These are phyloP conservation scores for Cytospora leucostoma DNA, from an alignment of 2,329 filamentous ascomycete genomes.

Conservation along the genomic window DNA sequence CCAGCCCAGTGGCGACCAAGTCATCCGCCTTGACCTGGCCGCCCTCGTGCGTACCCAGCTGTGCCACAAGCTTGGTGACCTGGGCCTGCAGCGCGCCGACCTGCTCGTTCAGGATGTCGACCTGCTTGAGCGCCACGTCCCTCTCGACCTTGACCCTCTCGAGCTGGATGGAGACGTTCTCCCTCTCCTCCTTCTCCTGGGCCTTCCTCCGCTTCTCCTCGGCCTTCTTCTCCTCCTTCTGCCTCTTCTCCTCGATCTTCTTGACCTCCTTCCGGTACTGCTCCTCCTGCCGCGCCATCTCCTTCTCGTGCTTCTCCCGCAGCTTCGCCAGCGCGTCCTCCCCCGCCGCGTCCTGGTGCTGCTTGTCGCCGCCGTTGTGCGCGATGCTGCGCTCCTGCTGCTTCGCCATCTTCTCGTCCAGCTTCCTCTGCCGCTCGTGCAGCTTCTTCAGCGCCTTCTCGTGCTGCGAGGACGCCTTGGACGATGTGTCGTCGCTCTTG, in stretches of 20 bases:
- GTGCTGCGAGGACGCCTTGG: conserved; percentile 41
- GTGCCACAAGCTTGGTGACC: conserved; percentile 60
- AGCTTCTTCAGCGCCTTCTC: conserved; percentile 69
- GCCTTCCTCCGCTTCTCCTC: conserved; percentile 53
- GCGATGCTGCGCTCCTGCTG: conserved; percentile 49
- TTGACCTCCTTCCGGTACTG: conserved; percentile 65
- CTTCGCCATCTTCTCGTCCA: conserved; percentile 64
- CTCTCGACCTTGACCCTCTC: conserved; percentile 53
- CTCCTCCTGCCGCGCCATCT: conserved; percentile 66
- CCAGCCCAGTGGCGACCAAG: not conserved
- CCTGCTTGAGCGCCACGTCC: conserved; percentile 54
- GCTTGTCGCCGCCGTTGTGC: conserved; percentile 32
- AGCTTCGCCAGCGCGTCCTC: conserved; percentile 55
- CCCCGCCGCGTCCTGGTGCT: conserved; percentile 30
- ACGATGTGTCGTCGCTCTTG: conserved; percentile 44
- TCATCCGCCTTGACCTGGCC: conserved; percentile 6
- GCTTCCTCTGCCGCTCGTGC: conserved; percentile 58
- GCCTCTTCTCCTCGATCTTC: conserved; percentile 65
- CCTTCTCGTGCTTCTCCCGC: conserved; percentile 63
- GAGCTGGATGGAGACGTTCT: conserved; percentile 52
- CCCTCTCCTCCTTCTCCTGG: conserved; percentile 55
- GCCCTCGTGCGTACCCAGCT: conserved; percentile 48
- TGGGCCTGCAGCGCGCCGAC: conserved; percentile 60
- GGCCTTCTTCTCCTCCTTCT: conserved; percentile 62
- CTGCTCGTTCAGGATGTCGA: conserved; percentile 55